phyloP scores from a whole-genome alignment of 345 rosid genomes.

The Eucalyptus pauciflora region DNA sequence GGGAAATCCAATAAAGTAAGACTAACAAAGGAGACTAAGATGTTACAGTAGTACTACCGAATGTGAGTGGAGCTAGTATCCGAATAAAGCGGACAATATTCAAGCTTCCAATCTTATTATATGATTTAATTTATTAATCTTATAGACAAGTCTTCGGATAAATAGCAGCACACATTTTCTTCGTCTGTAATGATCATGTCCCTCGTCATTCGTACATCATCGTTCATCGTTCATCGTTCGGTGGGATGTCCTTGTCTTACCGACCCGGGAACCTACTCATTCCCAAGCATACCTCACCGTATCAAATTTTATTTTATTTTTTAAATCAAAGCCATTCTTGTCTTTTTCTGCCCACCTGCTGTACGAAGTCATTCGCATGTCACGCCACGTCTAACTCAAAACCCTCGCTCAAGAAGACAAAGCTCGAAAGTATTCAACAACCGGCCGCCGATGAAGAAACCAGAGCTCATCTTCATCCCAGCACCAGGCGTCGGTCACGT shows the following conservation, averaged over 20 bases:
- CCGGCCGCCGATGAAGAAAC: conserved; percentile 1
- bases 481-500: conserved; percentile 27
- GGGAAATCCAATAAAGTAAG: background rate
- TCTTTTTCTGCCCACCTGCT: background rate
- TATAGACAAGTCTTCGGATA: background rate
- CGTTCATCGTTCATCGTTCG: background rate
- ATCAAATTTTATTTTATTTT: no score
- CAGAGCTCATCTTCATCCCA: conserved; percentile 23
- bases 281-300: background rate
- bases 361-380: background rate
- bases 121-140: background rate
- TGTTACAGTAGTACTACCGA: background rate
- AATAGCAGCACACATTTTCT: rapidly evolving
- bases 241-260: background rate
- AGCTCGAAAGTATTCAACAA: background rate
- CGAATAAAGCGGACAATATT: background rate
- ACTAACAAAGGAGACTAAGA: background rate
- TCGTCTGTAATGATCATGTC: background rate
- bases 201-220: background rate
- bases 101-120: background rate
- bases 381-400: background rate
- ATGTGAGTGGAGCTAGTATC: background rate
- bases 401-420: background rate
- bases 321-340: background rate
- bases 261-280: background rate